Percentiles rank a stretch among this genome's conserved stretches.
These are phyloP conservation scores for Trichophyton schoenleinii DNA, from an alignment of 2,329 filamentous ascomycete genomes.

Conservation along the genomic window DNA sequence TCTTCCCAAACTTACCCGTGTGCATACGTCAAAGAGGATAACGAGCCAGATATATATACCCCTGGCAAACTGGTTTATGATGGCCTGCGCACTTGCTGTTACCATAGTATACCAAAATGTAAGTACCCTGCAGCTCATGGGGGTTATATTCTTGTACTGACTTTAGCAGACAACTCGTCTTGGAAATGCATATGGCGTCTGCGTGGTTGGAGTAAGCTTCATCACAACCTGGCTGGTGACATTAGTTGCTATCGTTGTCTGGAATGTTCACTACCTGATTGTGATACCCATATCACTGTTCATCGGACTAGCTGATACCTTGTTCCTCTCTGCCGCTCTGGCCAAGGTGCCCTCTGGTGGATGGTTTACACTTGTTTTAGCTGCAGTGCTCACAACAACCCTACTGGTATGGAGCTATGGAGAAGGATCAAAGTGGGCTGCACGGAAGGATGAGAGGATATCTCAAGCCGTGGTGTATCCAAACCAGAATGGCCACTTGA, in stretches of 20 bases:
- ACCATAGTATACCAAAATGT: conserved; percentile 59
- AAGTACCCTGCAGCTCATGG: neutral
- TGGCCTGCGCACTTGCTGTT: conserved; percentile 63
- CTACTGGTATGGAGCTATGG: conserved; percentile 69
- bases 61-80: conserved; percentile 62
- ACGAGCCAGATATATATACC: conserved; percentile 69
- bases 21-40: conserved; percentile 57
- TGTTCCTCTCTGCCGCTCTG: conserved; percentile 57
- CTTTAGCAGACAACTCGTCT: conserved; percentile 47
- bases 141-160: neutral
- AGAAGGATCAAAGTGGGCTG: conserved; percentile 63
- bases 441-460: conserved; percentile 51
- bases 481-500: conserved; percentile 9
- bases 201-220: conserved; percentile 68
- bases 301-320: conserved; percentile 54
- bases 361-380: conserved; percentile 62
- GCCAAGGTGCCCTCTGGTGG: conserved; percentile 63
- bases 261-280: conserved; percentile 49
- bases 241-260: conserved; percentile 59
- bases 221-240: conserved; percentile 65
- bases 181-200: conserved; percentile 65
- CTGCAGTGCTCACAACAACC: conserved; percentile 48
- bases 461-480: conserved; percentile 20
- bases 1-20: conserved; percentile 61
- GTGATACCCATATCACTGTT: conserved; percentile 51